Conservation (phyloP, 176 grass and related monocot species). For the Puya raimondii region DNA sequence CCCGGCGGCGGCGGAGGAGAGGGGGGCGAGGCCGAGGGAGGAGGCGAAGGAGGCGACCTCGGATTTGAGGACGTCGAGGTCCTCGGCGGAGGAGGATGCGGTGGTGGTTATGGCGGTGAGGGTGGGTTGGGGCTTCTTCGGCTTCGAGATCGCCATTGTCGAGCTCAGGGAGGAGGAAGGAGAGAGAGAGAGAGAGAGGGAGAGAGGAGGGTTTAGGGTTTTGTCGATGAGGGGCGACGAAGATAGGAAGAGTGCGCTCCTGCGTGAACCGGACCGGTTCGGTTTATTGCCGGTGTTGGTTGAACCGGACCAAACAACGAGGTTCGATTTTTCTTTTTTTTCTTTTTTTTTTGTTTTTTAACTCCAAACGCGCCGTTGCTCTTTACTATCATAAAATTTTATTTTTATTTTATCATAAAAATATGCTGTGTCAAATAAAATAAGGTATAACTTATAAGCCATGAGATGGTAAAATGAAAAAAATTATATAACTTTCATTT, state of each 20-base stretch:
- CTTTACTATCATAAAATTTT: no score
- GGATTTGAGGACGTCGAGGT: slow-evolving; percentile 58
- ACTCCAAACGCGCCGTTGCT: no score
- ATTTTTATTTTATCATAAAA: no score
- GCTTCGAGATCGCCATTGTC: slow-evolving; percentile 4
- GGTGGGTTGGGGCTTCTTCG: not conserved
- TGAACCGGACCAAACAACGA: no score
- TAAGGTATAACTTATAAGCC: no score
- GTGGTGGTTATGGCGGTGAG: not conserved
- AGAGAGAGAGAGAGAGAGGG: slow-evolving; percentile 4
- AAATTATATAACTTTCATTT: no score
- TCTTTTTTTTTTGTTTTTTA: no score
- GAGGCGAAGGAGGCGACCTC: slow-evolving; percentile 85
- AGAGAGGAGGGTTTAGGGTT: not conserved
- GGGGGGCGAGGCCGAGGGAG: slow-evolving; percentile 50
- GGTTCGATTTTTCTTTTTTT: no score
- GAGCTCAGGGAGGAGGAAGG: slow-evolving; percentile 2
- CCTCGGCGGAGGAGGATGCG: slow-evolving; percentile 13
- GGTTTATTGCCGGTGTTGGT: no score
- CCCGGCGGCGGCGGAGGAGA: slow-evolving; percentile 33
- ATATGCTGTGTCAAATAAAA: no score
- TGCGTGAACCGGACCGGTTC: no score
- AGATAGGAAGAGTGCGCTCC: not conserved
- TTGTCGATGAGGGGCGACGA: not conserved
- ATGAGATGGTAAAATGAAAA: no score